Conservation (phyloP, 2,329 filamentous ascomycete species). For the Pseudogymnoascus sp. region DNA sequence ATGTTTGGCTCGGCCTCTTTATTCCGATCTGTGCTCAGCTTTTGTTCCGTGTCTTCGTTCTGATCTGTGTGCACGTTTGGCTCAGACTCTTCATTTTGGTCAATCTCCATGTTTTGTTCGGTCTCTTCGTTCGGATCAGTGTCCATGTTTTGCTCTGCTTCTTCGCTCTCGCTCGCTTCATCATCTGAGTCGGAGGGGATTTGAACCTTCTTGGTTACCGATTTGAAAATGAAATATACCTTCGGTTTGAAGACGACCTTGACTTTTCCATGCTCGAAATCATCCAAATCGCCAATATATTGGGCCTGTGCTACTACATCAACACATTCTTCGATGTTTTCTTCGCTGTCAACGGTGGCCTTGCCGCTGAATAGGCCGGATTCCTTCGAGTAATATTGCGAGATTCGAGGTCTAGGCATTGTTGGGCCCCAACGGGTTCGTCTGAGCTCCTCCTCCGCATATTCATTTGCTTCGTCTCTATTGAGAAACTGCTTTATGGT, state of each 20-base stretch:
- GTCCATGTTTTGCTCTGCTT: background rate
- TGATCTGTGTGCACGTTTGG: background rate
- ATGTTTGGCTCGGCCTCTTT: background rate
- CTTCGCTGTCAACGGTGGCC: background rate
- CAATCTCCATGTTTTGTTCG: background rate
- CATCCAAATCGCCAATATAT: background rate
- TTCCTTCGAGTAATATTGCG: background rate
- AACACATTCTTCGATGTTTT: background rate
- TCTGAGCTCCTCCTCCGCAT: background rate
- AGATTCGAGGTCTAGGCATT: background rate
- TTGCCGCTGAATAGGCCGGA: background rate
- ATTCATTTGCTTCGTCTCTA: background rate
- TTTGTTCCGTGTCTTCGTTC: background rate
- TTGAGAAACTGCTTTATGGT: background rate
- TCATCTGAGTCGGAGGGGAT: background rate
- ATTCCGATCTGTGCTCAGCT: background rate
- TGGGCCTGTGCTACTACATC: background rate
- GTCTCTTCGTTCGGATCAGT: background rate
- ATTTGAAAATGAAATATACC: background rate
- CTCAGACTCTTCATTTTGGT: background rate
- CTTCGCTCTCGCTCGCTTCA: background rate
- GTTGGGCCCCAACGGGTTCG: background rate
- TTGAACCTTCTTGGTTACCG: background rate
- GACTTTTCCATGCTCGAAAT: background rate
- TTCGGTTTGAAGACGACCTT: background rate